Conservation (phyloP, 1,284 basidiomycete genomes). For the Gymnopus androsaceus region DNA sequence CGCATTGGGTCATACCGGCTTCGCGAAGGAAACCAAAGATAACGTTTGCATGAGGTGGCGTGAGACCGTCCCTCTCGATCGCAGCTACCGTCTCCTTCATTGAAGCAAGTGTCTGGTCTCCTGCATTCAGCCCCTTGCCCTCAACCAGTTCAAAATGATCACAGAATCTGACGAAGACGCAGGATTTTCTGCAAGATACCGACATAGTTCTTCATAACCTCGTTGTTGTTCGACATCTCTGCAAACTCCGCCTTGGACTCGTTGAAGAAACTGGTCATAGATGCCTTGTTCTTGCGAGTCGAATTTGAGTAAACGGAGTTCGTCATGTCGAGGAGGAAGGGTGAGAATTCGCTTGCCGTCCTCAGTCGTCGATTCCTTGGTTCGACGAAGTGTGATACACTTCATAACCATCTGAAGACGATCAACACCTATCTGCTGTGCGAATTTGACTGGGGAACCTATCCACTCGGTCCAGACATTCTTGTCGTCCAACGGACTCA, state of each 20-base stretch:
- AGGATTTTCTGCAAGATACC: constrained; percentile 96
- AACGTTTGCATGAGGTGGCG: constrained; percentile 68
- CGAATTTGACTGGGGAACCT: constrained; percentile 87
- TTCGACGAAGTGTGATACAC: constrained; percentile 92
- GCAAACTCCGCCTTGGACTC: constrained; percentile 91
- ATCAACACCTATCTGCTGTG: constrained; percentile 88
- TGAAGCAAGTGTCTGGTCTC: constrained; percentile 42
- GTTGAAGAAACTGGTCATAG: constrained; percentile 86
- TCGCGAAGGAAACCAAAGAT: constrained; percentile 85
- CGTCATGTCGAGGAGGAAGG: constrained; percentile 86
- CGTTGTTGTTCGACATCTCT: constrained; percentile 82
- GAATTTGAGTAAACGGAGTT: constrained; percentile 85
- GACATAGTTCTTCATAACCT: constrained; percentile 97
- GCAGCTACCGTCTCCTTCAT: constrained; percentile 78
- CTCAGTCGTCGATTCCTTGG: constrained; percentile 85
- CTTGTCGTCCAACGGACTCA: constrained; percentile 93
- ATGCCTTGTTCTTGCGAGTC: constrained; percentile 81
- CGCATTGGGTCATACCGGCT: constrained; percentile 84
- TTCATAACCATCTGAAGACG: constrained; percentile 98
- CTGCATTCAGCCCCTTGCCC: constrained; percentile 62
- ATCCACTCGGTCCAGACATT: constrained; percentile 92
- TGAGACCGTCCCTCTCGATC: constrained; percentile 84
- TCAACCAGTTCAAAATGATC: constrained; percentile 93
- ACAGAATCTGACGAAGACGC: constrained; percentile 94
- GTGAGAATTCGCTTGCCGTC: constrained; percentile 85